These are phyloP conservation scores for Colletotrichum theobromicola DNA, from an alignment of 2,329 filamentous ascomycete genomes.

Conservation along the genomic window DNA sequence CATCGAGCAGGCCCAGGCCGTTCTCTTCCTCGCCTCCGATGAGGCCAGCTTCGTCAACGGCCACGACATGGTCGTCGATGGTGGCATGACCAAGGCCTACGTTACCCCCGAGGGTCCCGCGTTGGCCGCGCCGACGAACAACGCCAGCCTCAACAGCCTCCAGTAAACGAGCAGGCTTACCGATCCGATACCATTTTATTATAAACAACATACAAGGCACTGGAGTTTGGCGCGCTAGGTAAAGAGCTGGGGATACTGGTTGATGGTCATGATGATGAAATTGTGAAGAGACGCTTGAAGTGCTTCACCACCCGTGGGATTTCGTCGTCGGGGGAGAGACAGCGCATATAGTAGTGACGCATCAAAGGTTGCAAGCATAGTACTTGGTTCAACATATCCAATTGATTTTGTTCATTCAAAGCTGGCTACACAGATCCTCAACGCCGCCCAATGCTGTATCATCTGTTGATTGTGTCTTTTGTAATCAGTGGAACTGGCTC, in stretches of 20 bases:
- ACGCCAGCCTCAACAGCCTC: conserved; percentile 42
- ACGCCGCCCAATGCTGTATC: conserved; percentile 19
- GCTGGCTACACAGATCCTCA: background rate
- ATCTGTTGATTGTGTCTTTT: background rate
- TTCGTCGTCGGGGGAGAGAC: background rate
- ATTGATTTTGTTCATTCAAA: background rate
- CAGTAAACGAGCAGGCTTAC: background rate
- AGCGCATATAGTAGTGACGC: background rate
- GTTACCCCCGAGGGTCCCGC: conserved; percentile 69
- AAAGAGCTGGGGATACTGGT: background rate
- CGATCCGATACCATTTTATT: background rate
- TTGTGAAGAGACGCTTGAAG: conserved; percentile 7
- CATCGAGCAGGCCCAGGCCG: conserved; percentile 90
- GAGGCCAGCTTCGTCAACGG: conserved; percentile 91
- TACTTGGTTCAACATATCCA: background rate
- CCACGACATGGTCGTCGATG: conserved; percentile 92
- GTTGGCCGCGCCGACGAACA: conserved; percentile 61
- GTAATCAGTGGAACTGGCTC: conserved; percentile 58
- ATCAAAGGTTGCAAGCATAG: background rate
- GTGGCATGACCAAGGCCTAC: conserved; percentile 94
- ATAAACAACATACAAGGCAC: background rate
- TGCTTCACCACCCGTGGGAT: background rate
- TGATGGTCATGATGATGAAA: conserved; percentile 15
- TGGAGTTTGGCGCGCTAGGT: conserved; percentile 17
- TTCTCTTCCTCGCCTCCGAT: conserved; percentile 85